A percentile compares a stretch with the other conserved stretches of the same genome.
Evolutionary conservation across 2,329 filamentous ascomycete species (phyloP).

Genomic region (Calonectria pauciramosa): DNA sequence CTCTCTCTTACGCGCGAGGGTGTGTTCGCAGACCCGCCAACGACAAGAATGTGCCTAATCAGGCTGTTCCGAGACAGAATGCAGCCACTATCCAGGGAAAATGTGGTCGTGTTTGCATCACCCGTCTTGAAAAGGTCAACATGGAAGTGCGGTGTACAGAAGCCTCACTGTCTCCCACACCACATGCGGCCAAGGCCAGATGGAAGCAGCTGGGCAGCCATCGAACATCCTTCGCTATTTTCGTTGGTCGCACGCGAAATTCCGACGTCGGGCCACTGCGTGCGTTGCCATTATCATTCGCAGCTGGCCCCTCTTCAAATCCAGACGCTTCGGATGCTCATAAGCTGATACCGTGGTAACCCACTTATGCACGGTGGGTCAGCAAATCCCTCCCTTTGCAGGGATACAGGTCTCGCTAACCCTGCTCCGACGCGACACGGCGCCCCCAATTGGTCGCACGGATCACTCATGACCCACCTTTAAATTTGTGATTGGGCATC

Average conservation of each 20-base stretch:
- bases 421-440: slow-evolving; percentile 1
- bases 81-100: background rate
- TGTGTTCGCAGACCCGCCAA: background rate
- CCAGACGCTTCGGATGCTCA: slow-evolving; percentile 1
- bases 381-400: slow-evolving; percentile 16
- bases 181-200: background rate
- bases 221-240: background rate
- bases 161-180: background rate
- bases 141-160: background rate
- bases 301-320: background rate
- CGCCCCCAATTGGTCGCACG: background rate
- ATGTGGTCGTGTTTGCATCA: background rate
- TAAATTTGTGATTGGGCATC: slow-evolving; percentile 23
- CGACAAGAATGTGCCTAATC: background rate
- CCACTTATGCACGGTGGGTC: slow-evolving; percentile 29
- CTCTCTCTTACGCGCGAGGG: background rate
- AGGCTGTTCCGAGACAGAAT: background rate
- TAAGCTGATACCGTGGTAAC: slow-evolving; percentile 18
- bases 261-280: slow-evolving; percentile 5
- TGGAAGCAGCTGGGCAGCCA: slow-evolving; percentile 2
- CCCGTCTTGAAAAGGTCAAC: background rate
- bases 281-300: background rate
- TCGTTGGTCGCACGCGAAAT: background rate
- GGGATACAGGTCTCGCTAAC: background rate
- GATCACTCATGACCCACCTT: slow-evolving; percentile 3